Conservation (phyloP, 495 filamentous ascomycete species). For the Tuber calosporum region DNA sequence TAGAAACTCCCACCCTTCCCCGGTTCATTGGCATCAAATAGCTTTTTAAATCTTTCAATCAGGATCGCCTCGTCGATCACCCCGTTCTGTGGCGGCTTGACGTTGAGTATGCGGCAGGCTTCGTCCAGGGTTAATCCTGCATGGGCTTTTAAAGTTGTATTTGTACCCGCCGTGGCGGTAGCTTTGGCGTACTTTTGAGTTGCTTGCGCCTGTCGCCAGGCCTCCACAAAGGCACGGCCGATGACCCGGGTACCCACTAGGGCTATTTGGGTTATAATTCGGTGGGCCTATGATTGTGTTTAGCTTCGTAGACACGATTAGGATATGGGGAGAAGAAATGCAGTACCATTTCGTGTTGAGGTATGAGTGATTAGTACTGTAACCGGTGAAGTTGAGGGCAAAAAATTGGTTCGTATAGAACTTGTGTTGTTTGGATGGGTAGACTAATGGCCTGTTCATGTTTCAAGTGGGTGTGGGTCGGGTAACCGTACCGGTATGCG, state of each 20-base stretch:
- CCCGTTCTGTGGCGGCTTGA: constrained; percentile 76
- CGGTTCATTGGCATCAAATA: constrained; percentile 91
- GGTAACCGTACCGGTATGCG: too few species aligned
- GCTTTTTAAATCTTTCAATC: constrained; percentile 80
- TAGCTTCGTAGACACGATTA: neutral
- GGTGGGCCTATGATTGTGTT: constrained; percentile 63
- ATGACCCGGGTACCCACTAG: constrained; percentile 81
- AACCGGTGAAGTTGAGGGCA: neutral
- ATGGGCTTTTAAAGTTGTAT: constrained; percentile 51
- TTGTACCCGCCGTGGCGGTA: constrained; percentile 47
- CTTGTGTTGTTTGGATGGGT: neutral
- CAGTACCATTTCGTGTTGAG: constrained; percentile 1
- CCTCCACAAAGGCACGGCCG: constrained; percentile 84
- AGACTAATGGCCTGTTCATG: neutral
- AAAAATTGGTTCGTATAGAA: constrained; percentile 1
- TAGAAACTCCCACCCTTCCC: constrained; percentile 96
- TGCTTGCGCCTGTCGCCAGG: constrained; percentile 84
- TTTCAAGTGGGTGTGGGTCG: too few species aligned
- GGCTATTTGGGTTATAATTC: constrained; percentile 87
- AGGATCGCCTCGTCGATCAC: constrained; percentile 67
- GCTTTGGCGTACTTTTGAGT: constrained; percentile 69
- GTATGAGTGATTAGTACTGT: neutral
- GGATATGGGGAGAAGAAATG: neutral
- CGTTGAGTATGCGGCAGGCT: constrained; percentile 95
- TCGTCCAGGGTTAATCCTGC: constrained; percentile 83